A percentile compares a stretch with the other conserved stretches of the same genome.
phyloP scores from a whole-genome alignment of 352 stramenopile species.

The Pythium vanterpoolii region DNA sequence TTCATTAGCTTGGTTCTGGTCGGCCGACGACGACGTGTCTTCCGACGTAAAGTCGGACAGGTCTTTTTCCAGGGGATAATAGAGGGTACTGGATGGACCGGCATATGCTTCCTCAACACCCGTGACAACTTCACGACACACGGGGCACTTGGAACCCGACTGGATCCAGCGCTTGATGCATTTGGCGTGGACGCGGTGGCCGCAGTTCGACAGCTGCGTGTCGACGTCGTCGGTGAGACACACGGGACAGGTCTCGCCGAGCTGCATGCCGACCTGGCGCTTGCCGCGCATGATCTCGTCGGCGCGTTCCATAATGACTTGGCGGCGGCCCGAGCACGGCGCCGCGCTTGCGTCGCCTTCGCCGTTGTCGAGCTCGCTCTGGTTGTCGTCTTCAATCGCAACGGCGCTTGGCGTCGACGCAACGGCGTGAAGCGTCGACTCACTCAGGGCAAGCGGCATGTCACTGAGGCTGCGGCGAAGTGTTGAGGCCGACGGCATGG shows the following conservation, averaged over 20 bases:
- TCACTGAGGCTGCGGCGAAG: conserved; percentile 35
- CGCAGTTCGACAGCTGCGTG: conserved; percentile 59
- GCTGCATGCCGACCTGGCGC: conserved; percentile 58
- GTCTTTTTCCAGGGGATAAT: conserved; percentile 51
- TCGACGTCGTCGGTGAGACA: conserved; percentile 73
- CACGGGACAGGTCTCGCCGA: conserved; percentile 62
- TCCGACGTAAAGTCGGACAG: conserved; percentile 39
- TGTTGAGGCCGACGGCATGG: not conserved
- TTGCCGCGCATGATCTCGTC: conserved; percentile 66
- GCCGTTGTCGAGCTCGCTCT: conserved; percentile 5
- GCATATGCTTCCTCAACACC: conserved; percentile 53
- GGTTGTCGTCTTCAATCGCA: conserved; percentile 20
- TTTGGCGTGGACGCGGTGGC: conserved; percentile 70
- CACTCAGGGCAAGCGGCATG: conserved; percentile 16
- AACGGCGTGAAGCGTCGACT: conserved; percentile 5
- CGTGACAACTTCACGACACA: conserved; percentile 60
- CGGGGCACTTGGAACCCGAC: conserved; percentile 55
- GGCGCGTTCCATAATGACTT: conserved; percentile 46
- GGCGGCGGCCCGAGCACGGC: conserved; percentile 22
- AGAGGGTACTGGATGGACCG: conserved; percentile 25
- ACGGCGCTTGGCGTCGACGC: conserved; percentile 31
- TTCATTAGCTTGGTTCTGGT: conserved; percentile 49
- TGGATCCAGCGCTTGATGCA: conserved; percentile 79
- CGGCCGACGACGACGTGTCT: conserved; percentile 34
- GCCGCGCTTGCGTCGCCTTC: conserved; percentile 5